Evolutionary conservation across 371 early-diverging fungal genomes (phyloP).

Genomic region (Actinomortierella ambigua): DNA sequence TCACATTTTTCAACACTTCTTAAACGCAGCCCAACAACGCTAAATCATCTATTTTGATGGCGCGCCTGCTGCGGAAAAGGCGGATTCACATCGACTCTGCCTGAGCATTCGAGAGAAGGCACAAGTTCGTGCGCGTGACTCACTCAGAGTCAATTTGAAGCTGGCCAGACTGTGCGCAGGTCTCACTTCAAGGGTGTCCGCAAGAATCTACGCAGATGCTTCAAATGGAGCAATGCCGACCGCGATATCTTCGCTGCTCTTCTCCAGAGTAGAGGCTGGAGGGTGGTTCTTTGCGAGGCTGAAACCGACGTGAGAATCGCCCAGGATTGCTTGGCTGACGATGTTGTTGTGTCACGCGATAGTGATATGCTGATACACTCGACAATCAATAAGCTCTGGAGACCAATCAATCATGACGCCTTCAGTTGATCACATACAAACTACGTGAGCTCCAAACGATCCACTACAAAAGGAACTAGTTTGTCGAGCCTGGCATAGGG

Average conservation of each 20-base stretch:
- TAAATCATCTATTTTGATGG: neutral
- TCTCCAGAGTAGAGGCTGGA: constrained; percentile 2
- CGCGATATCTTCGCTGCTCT: neutral
- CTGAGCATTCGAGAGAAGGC: neutral
- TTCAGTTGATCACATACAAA: no score
- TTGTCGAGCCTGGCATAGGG: no score
- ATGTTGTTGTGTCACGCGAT: neutral
- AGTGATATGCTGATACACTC: neutral
- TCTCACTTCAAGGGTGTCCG: neutral
- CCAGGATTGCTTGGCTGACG: neutral
- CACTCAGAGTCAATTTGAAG: neutral
- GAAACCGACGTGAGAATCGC: neutral
- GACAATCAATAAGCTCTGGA: neutral
- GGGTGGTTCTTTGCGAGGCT: neutral
- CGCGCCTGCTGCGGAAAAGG: constrained; percentile 1
- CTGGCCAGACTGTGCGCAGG: neutral
- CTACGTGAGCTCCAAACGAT: no score
- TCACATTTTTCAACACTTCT: neutral
- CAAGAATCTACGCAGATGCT: neutral
- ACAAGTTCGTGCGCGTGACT: neutral
- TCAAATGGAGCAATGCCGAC: neutral
- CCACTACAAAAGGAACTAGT: no score
- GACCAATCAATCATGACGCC: neutral
- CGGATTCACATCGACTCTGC: neutral
- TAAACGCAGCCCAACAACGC: neutral